Evolutionary conservation across 2,329 filamentous ascomycete species (phyloP), one percentile per base, ranked within the genome.

Genomic region (Sporothrix inflata): DNA sequence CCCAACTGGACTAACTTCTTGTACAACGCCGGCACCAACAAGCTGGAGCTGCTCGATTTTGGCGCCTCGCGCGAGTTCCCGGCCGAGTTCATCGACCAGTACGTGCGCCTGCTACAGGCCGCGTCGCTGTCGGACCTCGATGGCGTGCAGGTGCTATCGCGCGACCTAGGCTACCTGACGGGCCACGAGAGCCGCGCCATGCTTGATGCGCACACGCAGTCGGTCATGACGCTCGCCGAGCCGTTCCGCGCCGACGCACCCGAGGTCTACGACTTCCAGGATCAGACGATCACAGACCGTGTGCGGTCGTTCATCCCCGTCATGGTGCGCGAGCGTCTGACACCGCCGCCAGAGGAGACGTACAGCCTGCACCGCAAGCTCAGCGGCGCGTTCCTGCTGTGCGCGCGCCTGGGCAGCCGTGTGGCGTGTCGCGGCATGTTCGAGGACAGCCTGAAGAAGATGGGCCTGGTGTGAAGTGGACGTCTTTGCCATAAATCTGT

Each of bases 1-100:
- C 96, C 96, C 53, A 99, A 99, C 85, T 99, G 96, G 96, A 98
- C 95, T 45, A 99, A 99, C 82, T 99, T 99, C 81, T 86, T 98
- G 24, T 99, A 94, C 85, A 96, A 98, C 77, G 84, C 89, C 0
- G 77, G 84, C 24, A 89, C 86, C 4, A 84, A 89, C 77, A 92
- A 90, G 78, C 90, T 99, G 16, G 94, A 97, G 81, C 88, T 99
- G 0, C 90, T 99, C 69, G 97, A 99, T 82, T 99, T 99, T 81
- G 96, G 96, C 73, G 96, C 96, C 47, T 94, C 92, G 24, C 88
- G 96, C 77, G 95, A 94, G 76, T 99, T 91, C 79, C 94, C 94
- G 0, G 86, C 89, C 51, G 83, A 87, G 16, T 99, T 99, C 78
- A 90, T 98, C 72, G 83, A 86, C 1, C 90, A 89, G 19, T 99